phyloP scores from a whole-genome alignment of 768 basidiomycete genomes.

The Candolleomyces eurysporus region DNA sequence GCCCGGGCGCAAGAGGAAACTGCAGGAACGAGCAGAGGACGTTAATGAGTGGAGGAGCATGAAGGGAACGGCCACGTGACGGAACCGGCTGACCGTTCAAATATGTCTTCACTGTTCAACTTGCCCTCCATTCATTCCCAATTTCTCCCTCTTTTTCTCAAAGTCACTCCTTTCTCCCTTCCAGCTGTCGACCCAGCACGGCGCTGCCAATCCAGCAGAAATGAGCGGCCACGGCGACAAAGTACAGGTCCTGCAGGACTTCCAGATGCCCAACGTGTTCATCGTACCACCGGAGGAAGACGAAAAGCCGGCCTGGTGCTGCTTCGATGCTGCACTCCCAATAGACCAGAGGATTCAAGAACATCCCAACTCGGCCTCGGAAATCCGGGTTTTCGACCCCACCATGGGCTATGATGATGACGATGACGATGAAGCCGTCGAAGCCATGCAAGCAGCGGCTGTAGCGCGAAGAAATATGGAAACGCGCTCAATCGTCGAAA shows the following conservation, averaged over 20 bases:
- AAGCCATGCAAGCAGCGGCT: conserved; percentile 10
- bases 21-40: not conserved
- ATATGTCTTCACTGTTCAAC: not conserved
- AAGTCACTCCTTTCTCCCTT: conserved; percentile 2
- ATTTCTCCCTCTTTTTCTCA: conserved; percentile 1
- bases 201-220: conserved; percentile 7
- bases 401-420: not conserved
- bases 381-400: conserved; percentile 11
- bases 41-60: conserved; percentile 1
- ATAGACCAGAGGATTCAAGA: conserved; percentile 15
- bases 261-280: conserved; percentile 49
- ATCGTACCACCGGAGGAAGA: conserved; percentile 62
- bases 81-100: conserved; percentile 12
- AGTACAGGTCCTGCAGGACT: conserved; percentile 6
- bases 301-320: conserved; percentile 51
- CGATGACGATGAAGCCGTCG: conserved; percentile 7
- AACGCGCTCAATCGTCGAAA: conserved; percentile 29
- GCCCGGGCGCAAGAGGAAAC: not conserved
- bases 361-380: conserved; percentile 14
- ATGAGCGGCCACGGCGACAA: not conserved
- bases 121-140: not conserved
- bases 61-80: conserved; percentile 29
- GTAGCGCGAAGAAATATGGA: conserved; percentile 22
- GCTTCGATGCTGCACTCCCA: conserved; percentile 47
- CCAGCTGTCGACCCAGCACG: conserved; percentile 2